These are phyloP conservation scores for Pythium vanterpoolii DNA, from an alignment of 352 stramenopile genomes.

Conservation along the genomic window DNA sequence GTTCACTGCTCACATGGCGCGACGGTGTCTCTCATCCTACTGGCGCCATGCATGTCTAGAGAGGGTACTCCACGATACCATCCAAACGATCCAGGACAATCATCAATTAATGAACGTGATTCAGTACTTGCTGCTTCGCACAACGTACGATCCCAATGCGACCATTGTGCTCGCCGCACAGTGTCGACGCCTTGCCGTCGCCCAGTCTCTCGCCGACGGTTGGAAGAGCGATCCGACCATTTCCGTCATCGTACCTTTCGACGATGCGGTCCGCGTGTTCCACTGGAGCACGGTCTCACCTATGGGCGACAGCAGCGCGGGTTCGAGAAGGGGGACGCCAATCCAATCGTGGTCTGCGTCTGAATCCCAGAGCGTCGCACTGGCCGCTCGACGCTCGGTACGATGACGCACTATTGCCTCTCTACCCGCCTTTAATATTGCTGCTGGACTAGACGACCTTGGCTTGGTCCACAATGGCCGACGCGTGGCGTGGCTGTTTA, in stretches of 20 bases:
- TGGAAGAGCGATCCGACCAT: too few relatives aligned
- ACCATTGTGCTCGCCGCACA: not conserved
- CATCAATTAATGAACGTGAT: not conserved
- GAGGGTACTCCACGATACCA: slow-evolving; percentile 3
- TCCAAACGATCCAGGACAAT: not conserved
- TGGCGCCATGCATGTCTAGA: not conserved
- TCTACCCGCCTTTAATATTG: slow-evolving; percentile 13
- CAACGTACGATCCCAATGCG: not conserved
- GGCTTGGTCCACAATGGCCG: not conserved
- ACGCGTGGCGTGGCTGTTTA: slow-evolving; percentile 5
- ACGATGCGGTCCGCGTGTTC: not conserved
- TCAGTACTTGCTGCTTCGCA: not conserved
- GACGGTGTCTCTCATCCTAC: not conserved
- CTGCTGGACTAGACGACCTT: slow-evolving; percentile 1
- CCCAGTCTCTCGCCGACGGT: not conserved
- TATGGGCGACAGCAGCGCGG: not conserved
- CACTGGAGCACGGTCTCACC: too few relatives aligned
- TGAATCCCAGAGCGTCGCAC: not conserved
- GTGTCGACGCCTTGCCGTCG: not conserved
- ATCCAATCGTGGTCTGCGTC: not conserved
- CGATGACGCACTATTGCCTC: not conserved
- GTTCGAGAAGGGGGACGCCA: not conserved
- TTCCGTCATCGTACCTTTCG: not conserved
- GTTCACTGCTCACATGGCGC: not conserved
- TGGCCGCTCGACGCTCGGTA: not conserved